Conservation (phyloP, 768 basidiomycete species). For the Calocera viscosa region DNA sequence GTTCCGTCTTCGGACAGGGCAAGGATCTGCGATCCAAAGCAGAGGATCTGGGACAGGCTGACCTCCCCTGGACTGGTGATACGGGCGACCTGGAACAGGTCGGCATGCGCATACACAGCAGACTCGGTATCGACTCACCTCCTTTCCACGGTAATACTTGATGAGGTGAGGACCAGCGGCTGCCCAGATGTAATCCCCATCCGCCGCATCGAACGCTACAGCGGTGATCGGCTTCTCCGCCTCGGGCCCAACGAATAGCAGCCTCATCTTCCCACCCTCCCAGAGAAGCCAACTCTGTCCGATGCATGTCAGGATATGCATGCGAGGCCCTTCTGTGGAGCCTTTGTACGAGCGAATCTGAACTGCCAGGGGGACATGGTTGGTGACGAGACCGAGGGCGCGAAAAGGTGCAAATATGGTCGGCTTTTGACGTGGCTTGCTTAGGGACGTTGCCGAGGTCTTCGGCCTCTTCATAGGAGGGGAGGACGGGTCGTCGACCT, state of each 20-base stretch:
- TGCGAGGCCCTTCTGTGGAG: constrained; percentile 65
- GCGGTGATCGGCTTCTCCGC: constrained; percentile 56
- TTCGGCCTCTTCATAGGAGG: background rate
- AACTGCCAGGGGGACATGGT: constrained; percentile 75
- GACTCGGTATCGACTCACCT: constrained; percentile 36
- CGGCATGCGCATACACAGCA: background rate
- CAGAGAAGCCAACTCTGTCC: constrained; percentile 89
- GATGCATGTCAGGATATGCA: constrained; percentile 76
- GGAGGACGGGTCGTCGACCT: background rate
- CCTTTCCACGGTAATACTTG: constrained; percentile 80
- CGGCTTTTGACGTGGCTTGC: constrained; percentile 13
- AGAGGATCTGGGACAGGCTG: constrained; percentile 47
- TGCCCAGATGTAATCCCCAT: constrained; percentile 77
- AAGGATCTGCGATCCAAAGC: constrained; percentile 73
- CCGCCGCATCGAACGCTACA: constrained; percentile 44
- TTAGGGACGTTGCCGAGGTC: background rate
- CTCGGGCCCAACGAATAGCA: constrained; percentile 93
- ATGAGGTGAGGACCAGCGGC: constrained; percentile 54
- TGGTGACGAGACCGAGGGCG: constrained; percentile 87
- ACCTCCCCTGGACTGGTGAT: constrained; percentile 53
- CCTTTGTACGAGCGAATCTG: constrained; percentile 79
- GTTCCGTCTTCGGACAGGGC: constrained; percentile 67
- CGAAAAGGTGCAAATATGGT: constrained; percentile 82
- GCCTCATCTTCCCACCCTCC: constrained; percentile 86
- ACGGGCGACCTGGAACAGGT: constrained; percentile 38